A percentile compares a stretch with the other conserved stretches of the same genome.
Conservation (phyloP, 306 rosid genomes). For the Cucumis cinereus region DNA sequence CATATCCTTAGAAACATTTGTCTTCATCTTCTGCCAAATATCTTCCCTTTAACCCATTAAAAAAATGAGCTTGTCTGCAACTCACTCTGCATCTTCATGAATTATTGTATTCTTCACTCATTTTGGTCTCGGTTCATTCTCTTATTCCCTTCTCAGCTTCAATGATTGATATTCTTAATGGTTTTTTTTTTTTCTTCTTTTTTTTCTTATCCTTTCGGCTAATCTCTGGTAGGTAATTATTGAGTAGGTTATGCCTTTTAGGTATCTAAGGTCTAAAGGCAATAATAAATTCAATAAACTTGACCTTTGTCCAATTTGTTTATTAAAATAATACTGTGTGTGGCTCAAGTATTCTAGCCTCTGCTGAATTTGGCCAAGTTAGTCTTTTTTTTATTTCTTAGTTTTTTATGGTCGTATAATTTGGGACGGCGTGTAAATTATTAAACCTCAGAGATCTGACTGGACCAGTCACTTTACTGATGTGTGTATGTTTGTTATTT, state of each 20-base stretch:
- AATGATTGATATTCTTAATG: background rate
- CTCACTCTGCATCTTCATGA: background rate
- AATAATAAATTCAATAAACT: background rate
- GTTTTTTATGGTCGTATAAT: background rate
- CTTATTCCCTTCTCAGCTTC: background rate
- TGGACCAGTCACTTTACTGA: background rate
- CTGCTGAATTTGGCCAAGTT: background rate
- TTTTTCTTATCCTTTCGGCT: background rate
- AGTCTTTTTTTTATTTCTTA: background rate
- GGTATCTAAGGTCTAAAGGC: background rate
- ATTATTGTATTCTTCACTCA: background rate
- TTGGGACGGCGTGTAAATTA: background rate
- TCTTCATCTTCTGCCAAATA: background rate
- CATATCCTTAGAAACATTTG: background rate
- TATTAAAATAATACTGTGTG: background rate
- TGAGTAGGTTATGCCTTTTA: background rate
- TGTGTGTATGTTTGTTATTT: background rate
- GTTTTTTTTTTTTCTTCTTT: background rate
- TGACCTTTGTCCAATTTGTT: background rate
- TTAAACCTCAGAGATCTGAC: background rate
- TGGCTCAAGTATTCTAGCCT: background rate
- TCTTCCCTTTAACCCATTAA: background rate
- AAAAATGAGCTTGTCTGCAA: background rate
- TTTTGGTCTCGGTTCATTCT: background rate
- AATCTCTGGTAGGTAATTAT: background rate